phyloP scores from a whole-genome alignment of 208 protist genomes.

The Leptomonas seymouri region DNA sequence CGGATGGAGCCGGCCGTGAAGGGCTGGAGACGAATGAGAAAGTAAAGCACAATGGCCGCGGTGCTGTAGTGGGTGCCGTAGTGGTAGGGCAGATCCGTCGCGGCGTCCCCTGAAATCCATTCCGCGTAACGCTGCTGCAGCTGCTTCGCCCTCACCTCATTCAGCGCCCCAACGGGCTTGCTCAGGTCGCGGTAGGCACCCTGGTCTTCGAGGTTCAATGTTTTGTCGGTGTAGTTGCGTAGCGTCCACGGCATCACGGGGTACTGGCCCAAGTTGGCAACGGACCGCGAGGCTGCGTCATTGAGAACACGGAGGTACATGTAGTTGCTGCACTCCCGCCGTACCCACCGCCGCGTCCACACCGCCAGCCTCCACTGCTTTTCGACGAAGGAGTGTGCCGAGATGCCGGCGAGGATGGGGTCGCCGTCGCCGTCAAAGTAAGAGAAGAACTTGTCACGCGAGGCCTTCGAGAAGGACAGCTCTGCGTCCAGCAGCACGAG shows the following conservation, averaged over 20 bases:
- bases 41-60: slow-evolving; percentile 95
- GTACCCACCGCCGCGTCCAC: slow-evolving; percentile 72
- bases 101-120: slow-evolving; percentile 60
- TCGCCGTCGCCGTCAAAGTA: slow-evolving; percentile 33
- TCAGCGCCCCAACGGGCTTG: slow-evolving; percentile 96
- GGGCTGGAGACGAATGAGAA: slow-evolving; percentile 96
- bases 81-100: slow-evolving; percentile 89
- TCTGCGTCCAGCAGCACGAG: slow-evolving; percentile 70
- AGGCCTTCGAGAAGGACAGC: slow-evolving; percentile 57
- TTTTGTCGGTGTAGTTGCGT: slow-evolving; percentile 66
- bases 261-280: slow-evolving; percentile 93
- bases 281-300: slow-evolving; percentile 84
- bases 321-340: slow-evolving; percentile 87
- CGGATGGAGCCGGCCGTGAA: slow-evolving; percentile 89
- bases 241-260: slow-evolving; percentile 96
- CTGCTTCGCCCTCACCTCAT: slow-evolving; percentile 61
- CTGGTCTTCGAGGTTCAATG: slow-evolving; percentile 74
- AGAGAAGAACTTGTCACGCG: slow-evolving; percentile 42
- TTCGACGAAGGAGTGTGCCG: slow-evolving; percentile 37
- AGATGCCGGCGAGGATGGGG: slow-evolving; percentile 34
- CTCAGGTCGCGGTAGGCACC: slow-evolving; percentile 87
- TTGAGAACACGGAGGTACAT: slow-evolving; percentile 94
- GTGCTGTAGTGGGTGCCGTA: slow-evolving; percentile 98
- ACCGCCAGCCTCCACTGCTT: slow-evolving; percentile 42
- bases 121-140: slow-evolving; percentile 77